Percentiles rank a stretch among this genome's conserved stretches.
phyloP scores from a whole-genome alignment of 2,329 filamentous ascomycete genomes.

The Grosmannia huntii region DNA sequence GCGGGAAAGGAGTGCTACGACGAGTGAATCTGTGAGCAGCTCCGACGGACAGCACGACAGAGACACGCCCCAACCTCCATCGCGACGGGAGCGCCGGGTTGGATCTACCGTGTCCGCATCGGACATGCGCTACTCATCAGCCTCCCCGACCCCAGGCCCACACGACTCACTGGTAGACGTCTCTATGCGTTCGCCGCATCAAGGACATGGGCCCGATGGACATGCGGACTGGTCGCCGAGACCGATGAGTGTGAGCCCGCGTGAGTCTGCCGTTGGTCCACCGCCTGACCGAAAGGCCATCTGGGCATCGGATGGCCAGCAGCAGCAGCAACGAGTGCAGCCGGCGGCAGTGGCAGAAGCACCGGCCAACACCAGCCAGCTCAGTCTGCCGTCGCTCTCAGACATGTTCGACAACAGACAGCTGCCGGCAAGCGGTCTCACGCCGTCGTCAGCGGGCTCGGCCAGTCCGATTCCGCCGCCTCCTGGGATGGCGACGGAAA shows the following conservation, averaged over 20 bases:
- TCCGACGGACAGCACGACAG: slow-evolving; percentile 32
- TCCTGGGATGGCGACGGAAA: slow-evolving; percentile 1
- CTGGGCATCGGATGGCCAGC: neutral
- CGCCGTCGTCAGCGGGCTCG: neutral
- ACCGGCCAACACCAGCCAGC: slow-evolving; percentile 12
- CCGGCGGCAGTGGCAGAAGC: slow-evolving; percentile 8
- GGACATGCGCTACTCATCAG: slow-evolving; percentile 32
- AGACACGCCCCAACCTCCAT: slow-evolving; percentile 21
- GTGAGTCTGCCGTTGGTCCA: slow-evolving; percentile 12
- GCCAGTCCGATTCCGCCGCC: slow-evolving; percentile 17
- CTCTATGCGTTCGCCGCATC: slow-evolving; percentile 27
- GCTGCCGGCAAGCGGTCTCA: slow-evolving; percentile 10
- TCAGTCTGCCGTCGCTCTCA: slow-evolving; percentile 32
- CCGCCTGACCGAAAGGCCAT: neutral
- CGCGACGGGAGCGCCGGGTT: slow-evolving; percentile 29
- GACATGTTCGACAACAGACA: slow-evolving; percentile 31
- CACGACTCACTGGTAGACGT: slow-evolving; percentile 27
- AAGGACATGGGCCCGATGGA: slow-evolving; percentile 21
- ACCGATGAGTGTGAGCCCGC: slow-evolving; percentile 13
- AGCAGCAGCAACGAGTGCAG: slow-evolving; percentile 17
- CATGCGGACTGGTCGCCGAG: slow-evolving; percentile 17
- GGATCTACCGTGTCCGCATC: slow-evolving; percentile 33
- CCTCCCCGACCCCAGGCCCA: slow-evolving; percentile 22
- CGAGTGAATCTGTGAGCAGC: slow-evolving; percentile 30
- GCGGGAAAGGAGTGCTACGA: slow-evolving; percentile 27